These are phyloP conservation scores for Paramecium tetraurelia DNA, from an alignment of 73 alveolate genomes.

Conservation along the genomic window DNA sequence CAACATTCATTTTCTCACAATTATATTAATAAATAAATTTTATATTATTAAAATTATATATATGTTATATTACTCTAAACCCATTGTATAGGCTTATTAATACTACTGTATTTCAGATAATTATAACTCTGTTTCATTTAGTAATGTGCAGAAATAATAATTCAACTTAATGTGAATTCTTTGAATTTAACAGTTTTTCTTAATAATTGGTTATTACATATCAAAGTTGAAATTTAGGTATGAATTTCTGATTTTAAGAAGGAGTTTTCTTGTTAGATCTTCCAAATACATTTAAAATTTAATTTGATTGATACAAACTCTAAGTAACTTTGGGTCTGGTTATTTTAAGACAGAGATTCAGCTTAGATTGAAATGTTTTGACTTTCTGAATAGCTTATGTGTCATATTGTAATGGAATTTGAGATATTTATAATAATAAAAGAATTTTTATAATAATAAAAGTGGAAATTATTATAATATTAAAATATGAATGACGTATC, in stretches of 20 bases:
- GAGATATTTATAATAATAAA: not conserved
- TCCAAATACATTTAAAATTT: not conserved
- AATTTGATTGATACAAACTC: not conserved
- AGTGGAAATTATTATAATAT: not conserved
- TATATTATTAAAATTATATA: not conserved
- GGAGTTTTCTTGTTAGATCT: not conserved
- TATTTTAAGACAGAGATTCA: not conserved
- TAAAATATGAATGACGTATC: conserved; percentile 1
- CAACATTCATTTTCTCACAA: not conserved
- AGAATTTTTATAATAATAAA: not conserved
- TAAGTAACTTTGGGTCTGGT: not conserved
- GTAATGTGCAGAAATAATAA: no score
- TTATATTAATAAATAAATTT: not conserved
- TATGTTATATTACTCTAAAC: not conserved
- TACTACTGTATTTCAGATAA: no score
- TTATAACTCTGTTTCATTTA: not conserved
- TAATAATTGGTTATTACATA: no score
- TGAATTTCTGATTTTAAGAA: no score
- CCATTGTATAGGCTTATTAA: no score
- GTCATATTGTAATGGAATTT: not conserved
- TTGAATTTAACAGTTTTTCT: not conserved
- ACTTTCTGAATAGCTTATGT: not conserved
- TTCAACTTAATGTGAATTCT: not conserved
- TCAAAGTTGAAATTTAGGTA: not conserved
- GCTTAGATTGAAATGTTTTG: not conserved